Base-by-base conservation (phyloP, 345 rosid species). In the Eutrema yunnanense region DNA sequence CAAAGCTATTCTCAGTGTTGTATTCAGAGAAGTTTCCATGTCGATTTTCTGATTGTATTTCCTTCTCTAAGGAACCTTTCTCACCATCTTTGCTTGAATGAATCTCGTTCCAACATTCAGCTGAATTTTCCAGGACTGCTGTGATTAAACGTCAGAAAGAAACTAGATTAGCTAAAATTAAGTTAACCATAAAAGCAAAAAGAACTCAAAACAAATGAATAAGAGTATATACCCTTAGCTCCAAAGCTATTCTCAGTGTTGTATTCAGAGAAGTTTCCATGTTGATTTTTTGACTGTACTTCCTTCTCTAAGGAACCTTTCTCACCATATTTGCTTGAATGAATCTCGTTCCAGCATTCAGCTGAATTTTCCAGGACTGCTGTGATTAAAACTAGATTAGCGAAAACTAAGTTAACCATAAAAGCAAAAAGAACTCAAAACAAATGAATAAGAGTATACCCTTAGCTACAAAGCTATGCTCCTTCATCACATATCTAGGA, bases 261-360 rank as follows among this genome's bases (percentile, higher is more conserved):
- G 56, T 33, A 14, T 73, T 65, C 72, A 56, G 43, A 55, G 29
- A 65, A 55, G 50, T 40, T 29, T 57, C 40, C 77, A 8, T 27
- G 51, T 47, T 2, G 22, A 29, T 44, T 55, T 63, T 56, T 12
- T 30, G 33, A 29, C 40, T 59, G 33, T 6, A 9, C 5, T 2
- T 10, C 48, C 3, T 59, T 59, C 47, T 10, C 48, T 3, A 59
- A 14, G 33, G 34, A 22, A 59, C 48, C 64, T 38, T 9, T 59
- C 9, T 11, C 34, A 6, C 40, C 48, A 65, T 47, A 26, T 16
- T 41, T 71, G 46, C 11, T 50, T 16, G 26, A 26, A 6, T 36
- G 41, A 29, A 22, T 16, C 48, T 73, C 27, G 26, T 40, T 57
- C 34, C 60, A 63, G 48, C 36, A 47, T 56, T 29, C 72, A 56